Base-by-base conservation (phyloP, 257 asterid species). In the Anisodus acutangulus region DNA sequence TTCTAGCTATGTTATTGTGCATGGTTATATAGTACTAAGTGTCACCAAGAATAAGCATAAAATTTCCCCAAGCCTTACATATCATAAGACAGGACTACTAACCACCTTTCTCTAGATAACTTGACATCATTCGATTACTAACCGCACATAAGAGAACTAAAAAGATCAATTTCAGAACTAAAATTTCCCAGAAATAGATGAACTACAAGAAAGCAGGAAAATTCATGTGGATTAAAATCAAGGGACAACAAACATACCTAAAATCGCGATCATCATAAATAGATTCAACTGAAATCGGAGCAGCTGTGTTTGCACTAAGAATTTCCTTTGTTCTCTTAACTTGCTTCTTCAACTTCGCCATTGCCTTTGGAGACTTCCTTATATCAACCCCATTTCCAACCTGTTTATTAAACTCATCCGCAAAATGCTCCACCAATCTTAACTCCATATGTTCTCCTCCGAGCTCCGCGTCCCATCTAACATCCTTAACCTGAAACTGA, bases 401-500 rank as follows among this genome's bases (percentile, higher is more conserved):
- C 89, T 95, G 97, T 84, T 92, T 95, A 88, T 95, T 95, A 88
- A 97, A 97, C 91, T 97, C 97, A 57, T 95, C 97, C 3, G 93
- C 95, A 83, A 97, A 97, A 87, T 97, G 88, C 84, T 97, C 98
- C 83, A 97, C 97, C 93, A 97, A 84, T 89, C 95, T 94, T 88
- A 93, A 59, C 83, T 97, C 99, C 98, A 97, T 92, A 84, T 88
- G 88, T 88, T 97, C 98, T 82, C 99, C 99, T 84, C 99, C 99
- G 85, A 97, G 95, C 80, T 92, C 93, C 53, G 97, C 93, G 45
- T 95, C 92, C 99, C 99, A 97, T 89, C 90, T 90, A 74, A 95
- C 99, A 89, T 95, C 99, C 94, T 92, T 93, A 87, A 97, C 98
- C 98, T 95, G 98, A 87, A 97, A 97, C 86, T 97, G 99, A 89